A percentile compares a stretch with the other conserved stretches of the same genome.
Evolutionary conservation across 495 filamentous ascomycete species (phyloP).

Genomic region (Penicillium waksmanii): DNA sequence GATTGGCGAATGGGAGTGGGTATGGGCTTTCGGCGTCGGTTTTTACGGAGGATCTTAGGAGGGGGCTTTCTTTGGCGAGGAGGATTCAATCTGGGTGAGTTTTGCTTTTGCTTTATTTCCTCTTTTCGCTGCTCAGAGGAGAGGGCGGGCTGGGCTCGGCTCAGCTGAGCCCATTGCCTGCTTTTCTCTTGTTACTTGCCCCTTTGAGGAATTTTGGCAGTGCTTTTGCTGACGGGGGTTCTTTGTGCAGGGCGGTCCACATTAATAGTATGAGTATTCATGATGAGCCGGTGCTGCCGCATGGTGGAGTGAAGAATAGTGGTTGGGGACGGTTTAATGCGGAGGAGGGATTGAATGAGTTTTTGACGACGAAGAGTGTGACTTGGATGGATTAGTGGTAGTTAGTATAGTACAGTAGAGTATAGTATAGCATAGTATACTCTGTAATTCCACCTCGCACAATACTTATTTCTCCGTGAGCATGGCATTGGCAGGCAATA

Average conservation of each 20-base stretch:
- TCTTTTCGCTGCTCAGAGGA: background rate
- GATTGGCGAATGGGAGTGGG: conserved; percentile 49
- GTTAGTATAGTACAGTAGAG: background rate
- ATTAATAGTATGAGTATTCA: conserved; percentile 89
- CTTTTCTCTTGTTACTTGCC: background rate
- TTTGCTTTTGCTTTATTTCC: background rate
- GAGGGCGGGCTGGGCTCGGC: no score
- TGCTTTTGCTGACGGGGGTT: conserved; percentile 5
- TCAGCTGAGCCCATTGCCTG: background rate
- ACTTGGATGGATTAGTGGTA: conserved; percentile 60
- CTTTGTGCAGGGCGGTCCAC: conserved; percentile 64
- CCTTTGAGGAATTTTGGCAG: background rate
- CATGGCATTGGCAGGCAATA: background rate
- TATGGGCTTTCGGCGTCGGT: conserved; percentile 53
- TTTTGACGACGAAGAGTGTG: conserved; percentile 79
- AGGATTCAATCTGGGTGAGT: conserved; percentile 51
- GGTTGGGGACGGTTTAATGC: conserved; percentile 74
- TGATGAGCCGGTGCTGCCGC: conserved; percentile 77
- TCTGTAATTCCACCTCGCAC: no score
- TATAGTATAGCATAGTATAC: background rate
- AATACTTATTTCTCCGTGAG: background rate
- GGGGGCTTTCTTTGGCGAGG: conserved; percentile 47
- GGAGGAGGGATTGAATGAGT: conserved; percentile 67
- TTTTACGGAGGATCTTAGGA: conserved; percentile 50
- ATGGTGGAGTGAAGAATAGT: conserved; percentile 84